Percentiles rank a stretch among this genome's conserved stretches.
These are phyloP conservation scores for Castanopsis chinensis DNA, from an alignment of 306 rosid genomes.

Conservation along the genomic window DNA sequence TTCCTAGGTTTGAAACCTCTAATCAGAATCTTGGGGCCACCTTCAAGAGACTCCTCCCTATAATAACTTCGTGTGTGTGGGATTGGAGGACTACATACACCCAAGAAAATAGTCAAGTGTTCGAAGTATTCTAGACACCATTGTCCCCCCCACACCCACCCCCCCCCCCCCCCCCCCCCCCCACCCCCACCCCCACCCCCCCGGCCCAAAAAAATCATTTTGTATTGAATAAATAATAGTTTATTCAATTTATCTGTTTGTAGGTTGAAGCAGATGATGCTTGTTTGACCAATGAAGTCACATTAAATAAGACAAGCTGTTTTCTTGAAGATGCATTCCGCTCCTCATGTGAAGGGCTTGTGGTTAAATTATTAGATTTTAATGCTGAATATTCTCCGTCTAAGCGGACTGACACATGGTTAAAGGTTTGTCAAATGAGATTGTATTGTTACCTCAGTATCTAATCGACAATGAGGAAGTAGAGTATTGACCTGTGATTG, in stretches of 20 bases:
- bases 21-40: too few relatives aligned
- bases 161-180: too few relatives aligned
- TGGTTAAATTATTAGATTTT: constrained; percentile 81
- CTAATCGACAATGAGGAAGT: background rate
- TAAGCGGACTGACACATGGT: constrained; percentile 82
- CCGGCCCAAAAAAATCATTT: too few relatives aligned
- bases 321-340: constrained; percentile 68
- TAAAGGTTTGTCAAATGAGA: constrained; percentile 52
- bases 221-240: background rate
- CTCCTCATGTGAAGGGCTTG: constrained; percentile 90
- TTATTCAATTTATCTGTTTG: constrained; percentile 19
- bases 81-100: too few relatives aligned
- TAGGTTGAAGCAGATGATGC: constrained; percentile 83
- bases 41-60: too few relatives aligned
- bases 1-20: too few relatives aligned
- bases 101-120: too few relatives aligned
- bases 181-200: too few relatives aligned
- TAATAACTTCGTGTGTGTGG: too few relatives aligned
- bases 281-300: constrained; percentile 56
- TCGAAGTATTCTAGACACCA: too few relatives aligned
- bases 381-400: constrained; percentile 91
- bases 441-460: constrained; percentile 4
- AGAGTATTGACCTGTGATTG: background rate
- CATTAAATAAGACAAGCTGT: constrained; percentile 48
- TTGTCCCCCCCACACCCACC: too few relatives aligned